Base-by-base conservation (phyloP, 139 green algal species). In the Yamagishiella unicocca region DNA sequence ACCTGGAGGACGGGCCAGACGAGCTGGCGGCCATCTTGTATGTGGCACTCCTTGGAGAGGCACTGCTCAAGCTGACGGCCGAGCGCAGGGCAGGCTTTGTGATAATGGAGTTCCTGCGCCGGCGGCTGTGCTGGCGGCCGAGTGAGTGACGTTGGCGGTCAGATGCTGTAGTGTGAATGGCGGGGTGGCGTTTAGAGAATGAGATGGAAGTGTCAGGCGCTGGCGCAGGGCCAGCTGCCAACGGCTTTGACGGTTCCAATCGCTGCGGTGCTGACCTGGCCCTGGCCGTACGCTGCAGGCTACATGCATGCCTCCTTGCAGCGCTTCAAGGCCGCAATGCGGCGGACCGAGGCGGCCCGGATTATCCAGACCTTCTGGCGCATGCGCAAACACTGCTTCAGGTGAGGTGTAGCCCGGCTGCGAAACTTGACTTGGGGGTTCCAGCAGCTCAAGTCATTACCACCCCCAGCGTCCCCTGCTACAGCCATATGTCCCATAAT, bases 21-120 rank as follows among this genome's bases (percentile, higher is more conserved):
- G 94, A 96, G 89, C 88, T 91, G 53, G 90, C 86, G 24, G 90
- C 96, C 22, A 88, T 96, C 29, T 77, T 96, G 37, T 97, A 95
- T 68, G 83, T 95, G 42, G 92, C 95, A 2, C 95, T 96, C 83
- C 90, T 98, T 70, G 95, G 91, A 71, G 62, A 83, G 14, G 91
- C 95, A 43, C 90, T 98, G 88, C 90, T 98, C 84, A 92, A 96
- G 88, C 84, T 95, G 33, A 94, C 71, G n/a, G 43, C 31, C 31
- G 96, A 98, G 88, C 92, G 96, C 31, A 86, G 96, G 1, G 95
- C 96, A 17, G 95, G 92, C 4, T 91, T 93, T 70, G 83, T 92
- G 29, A 95, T 98, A 66, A 90, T 83, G 38, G 64, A 87, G 70
- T 88, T 70, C 27, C 75, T 93, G 58, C 77, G 90, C 14, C 93